Evolutionary conservation across 2,329 filamentous ascomycete genomes (phyloP).

Genomic region (Epichloe aotearoae): DNA sequence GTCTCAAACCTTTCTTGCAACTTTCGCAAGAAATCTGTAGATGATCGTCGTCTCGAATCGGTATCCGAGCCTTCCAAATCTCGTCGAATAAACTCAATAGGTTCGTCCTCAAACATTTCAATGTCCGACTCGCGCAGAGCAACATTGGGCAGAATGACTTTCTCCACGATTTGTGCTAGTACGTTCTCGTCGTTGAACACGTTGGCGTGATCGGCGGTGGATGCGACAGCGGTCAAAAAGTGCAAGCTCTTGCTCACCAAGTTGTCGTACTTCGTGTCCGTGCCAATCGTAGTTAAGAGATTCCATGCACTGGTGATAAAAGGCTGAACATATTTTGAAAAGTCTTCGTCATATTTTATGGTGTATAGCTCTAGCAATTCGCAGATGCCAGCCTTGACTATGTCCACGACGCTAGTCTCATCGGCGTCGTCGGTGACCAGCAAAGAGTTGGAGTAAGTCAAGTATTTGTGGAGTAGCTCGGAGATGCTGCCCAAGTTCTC

Average conservation of each 20-base stretch:
- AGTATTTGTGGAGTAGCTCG: constrained; percentile 76
- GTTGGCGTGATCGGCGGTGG: constrained; percentile 61
- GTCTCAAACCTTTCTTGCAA: constrained; percentile 80
- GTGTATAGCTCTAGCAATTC: constrained; percentile 82
- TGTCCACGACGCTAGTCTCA: constrained; percentile 73
- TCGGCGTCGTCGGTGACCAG: constrained; percentile 79
- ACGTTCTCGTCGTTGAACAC: constrained; percentile 75
- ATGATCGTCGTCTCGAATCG: constrained; percentile 80
- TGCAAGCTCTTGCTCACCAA: constrained; percentile 89
- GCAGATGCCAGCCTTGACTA: constrained; percentile 86
- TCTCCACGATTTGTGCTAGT: constrained; percentile 80
- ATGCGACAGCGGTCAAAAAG: constrained; percentile 82
- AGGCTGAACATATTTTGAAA: constrained; percentile 62
- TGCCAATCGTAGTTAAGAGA: constrained; percentile 71
- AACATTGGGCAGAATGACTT: constrained; percentile 89
- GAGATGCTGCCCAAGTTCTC: constrained; percentile 70
- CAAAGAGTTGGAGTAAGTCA: constrained; percentile 75
- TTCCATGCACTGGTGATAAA: constrained; percentile 90
- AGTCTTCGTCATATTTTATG: constrained; percentile 91
- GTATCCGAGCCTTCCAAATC: constrained; percentile 94
- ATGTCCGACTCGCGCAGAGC: constrained; percentile 84
- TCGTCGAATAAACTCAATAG: constrained; percentile 92
- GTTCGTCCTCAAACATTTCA: constrained; percentile 95
- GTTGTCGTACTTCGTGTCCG: constrained; percentile 85
- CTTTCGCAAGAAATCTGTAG: constrained; percentile 85